These are phyloP conservation scores for Penicillium hordei DNA, from an alignment of 2,329 filamentous ascomycete species.

Conservation along the genomic window DNA sequence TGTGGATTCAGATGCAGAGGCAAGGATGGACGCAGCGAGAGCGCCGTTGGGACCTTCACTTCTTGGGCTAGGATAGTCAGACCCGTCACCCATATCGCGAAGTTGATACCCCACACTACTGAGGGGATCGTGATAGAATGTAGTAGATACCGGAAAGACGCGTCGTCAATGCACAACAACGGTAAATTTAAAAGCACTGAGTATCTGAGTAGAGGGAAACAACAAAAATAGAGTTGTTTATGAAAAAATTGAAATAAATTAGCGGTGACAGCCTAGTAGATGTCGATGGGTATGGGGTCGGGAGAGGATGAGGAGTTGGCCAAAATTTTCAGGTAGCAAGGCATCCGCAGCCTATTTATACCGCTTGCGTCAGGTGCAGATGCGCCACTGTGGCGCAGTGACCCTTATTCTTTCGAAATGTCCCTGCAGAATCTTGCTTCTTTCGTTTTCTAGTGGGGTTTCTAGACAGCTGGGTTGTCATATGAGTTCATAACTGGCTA, in stretches of 20 bases:
- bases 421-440: constrained; percentile 1
- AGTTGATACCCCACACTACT: constrained; percentile 33
- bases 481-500: constrained; percentile 3
- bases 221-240: background rate
- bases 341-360: constrained; percentile 21
- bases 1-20: constrained; percentile 36
- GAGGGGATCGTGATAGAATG: constrained; percentile 19
- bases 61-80: constrained; percentile 46
- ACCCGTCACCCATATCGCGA: constrained; percentile 43
- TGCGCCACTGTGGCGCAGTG: constrained; percentile 21
- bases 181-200: background rate
- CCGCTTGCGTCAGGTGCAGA: constrained; percentile 1
- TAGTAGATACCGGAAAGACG: constrained; percentile 26
- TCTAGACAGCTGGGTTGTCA: constrained; percentile 6
- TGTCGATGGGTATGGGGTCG: constrained; percentile 13
- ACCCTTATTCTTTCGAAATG: constrained; percentile 2
- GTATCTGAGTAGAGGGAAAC: background rate
- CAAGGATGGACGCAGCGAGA: constrained; percentile 34
- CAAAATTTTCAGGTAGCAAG: constrained; percentile 32
- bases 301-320: constrained; percentile 22
- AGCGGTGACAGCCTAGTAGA: constrained; percentile 7
- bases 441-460: constrained; percentile 9
- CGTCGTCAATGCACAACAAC: constrained; percentile 18
- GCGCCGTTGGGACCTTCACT: constrained; percentile 42
- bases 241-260: constrained; percentile 3